Base-by-base conservation (phyloP, 129 eudicot genomes). In the Pulicaria dysenterica region DNA sequence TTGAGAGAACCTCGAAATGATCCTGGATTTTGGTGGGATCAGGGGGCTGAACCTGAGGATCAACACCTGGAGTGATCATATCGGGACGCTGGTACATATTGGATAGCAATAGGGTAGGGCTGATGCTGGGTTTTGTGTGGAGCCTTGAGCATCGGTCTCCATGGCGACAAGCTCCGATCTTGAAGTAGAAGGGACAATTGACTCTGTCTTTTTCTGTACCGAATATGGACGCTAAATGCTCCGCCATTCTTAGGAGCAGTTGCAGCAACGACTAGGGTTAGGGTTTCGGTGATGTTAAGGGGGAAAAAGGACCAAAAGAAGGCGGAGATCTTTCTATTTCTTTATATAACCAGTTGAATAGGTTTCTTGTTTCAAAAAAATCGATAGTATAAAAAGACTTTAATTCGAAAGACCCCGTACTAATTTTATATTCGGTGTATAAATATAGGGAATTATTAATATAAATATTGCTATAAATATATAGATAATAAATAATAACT, bases 81-180 rank as follows among this genome's bases (percentile, higher is more conserved):
- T 91, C 97, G 41, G 96, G 97, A 15, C 97, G 87, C 73, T 92
- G 97, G 74, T 92, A 92, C 96, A 92, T 92, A 73, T 92, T 92
- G 60, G 97, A 84, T 11, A 92, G 86, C 39, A 92, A 72, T 6
- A 92, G 42, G 4, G 97, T 88, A 5, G 97, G 97, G 79, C 96
- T 89, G 71, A 85, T 89, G 81, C 87, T 86, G 16, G 97, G 97
- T 69, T 92, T 92, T 2, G 98, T 92, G 77, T 89, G 98, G 58
- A 89, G 94, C 47, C 96, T 66, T 5, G 96, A 89, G 76, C 98
- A 92, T 9, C 95, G 86, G 73, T 92, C 98, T 10, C 96, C 96
- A 69, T 92, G 96, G n/a, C 96, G 67, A 62, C 97, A 92, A 14
- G 97, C 97, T 54, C 97, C 97, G 77, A 92, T 92, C 91, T 89